These are phyloP conservation scores for Wickerhamomyces ciferrii DNA, from an alignment of 805 yeast species.

Conservation along the genomic window DNA sequence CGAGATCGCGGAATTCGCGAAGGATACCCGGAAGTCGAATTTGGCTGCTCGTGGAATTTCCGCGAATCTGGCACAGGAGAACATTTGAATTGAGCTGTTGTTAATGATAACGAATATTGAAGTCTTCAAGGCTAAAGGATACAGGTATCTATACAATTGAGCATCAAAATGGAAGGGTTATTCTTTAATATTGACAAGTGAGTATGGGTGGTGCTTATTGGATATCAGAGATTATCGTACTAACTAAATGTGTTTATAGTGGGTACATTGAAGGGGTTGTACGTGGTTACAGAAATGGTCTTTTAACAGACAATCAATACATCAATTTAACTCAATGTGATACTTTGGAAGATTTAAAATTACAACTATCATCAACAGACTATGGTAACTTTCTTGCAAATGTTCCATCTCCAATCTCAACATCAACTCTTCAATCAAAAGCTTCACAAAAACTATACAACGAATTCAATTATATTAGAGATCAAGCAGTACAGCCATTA, in stretches of 20 bases:
- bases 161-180: slow-evolving; percentile 75
- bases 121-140: too few species aligned
- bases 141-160: background rate
- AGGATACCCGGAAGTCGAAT: background rate
- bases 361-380: slow-evolving; percentile 93
- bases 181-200: slow-evolving; percentile 76
- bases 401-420: slow-evolving; percentile 76
- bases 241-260: slow-evolving; percentile 20
- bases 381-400: slow-evolving; percentile 88
- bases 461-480: slow-evolving; percentile 80
- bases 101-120: background rate
- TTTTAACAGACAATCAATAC: slow-evolving; percentile 75
- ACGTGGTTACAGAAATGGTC: slow-evolving; percentile 87
- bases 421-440: slow-evolving; percentile 79
- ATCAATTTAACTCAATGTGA: slow-evolving; percentile 95
- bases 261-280: slow-evolving; percentile 95
- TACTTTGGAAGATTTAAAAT: slow-evolving; percentile 84
- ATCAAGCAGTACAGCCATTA: slow-evolving; percentile 78
- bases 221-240: too few species aligned
- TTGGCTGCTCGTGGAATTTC: background rate
- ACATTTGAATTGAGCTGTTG: background rate
- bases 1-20: too few species aligned
- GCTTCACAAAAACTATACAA: slow-evolving; percentile 69
- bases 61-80: background rate
- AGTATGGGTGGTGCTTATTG: too few species aligned